Conservation (phyloP, 208 protist genomes). For the Histomonas meleagridis region DNA sequence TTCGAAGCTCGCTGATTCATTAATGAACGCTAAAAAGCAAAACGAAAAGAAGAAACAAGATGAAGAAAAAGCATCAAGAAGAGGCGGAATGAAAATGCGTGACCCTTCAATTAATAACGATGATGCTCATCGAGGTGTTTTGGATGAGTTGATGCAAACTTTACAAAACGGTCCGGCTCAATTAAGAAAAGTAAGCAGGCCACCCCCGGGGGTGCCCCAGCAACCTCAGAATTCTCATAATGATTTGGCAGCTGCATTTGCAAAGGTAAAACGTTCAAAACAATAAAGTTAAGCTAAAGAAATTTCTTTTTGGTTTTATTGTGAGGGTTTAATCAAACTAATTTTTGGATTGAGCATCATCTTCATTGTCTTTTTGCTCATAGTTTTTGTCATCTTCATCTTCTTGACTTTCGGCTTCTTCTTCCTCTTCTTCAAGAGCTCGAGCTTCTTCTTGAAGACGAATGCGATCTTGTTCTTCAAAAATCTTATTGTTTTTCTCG, state of each 20-base stretch:
- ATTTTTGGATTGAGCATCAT: too few species aligned
- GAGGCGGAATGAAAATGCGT: too few species aligned
- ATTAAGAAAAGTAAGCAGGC: background rate
- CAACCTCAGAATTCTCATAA: background rate
- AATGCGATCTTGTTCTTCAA: background rate
- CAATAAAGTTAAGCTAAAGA: too few species aligned
- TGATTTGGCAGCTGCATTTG: background rate
- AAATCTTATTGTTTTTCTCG: background rate
- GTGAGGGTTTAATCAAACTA: too few species aligned
- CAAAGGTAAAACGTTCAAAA: too few species aligned
- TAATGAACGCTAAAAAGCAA: background rate
- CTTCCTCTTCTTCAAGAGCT: background rate
- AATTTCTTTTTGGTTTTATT: too few species aligned
- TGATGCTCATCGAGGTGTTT: background rate
- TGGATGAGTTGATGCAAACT: slow-evolving; percentile 1
- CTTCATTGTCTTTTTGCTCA: background rate
- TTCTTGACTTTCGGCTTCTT: background rate
- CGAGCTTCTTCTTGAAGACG: background rate
- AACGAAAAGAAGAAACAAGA: background rate
- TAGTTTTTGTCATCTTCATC: background rate
- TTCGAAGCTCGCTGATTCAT: background rate
- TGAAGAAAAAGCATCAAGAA: background rate
- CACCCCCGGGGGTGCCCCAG: background rate
- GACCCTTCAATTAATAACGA: too few species aligned
- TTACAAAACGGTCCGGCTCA: background rate